Conservation (phyloP, 1,284 basidiomycete genomes). For the Puccinia hordei region DNA sequence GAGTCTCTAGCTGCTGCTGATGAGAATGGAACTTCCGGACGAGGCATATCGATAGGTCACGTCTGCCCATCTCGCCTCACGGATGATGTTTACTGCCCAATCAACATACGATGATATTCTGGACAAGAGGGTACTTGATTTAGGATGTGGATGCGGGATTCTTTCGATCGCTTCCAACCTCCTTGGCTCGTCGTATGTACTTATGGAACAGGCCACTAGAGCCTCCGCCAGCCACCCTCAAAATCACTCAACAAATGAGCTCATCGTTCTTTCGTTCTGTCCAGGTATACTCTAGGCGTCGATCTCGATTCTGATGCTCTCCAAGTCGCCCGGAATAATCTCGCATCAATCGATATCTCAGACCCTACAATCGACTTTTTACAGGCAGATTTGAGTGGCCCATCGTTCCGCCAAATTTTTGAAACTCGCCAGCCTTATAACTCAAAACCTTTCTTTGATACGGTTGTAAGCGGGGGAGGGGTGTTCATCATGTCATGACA, state of each 20-base stretch:
- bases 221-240: background rate
- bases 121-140: constrained; percentile 27
- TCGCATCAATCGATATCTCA: background rate
- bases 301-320: constrained; percentile 1
- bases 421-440: background rate
- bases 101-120: constrained; percentile 25
- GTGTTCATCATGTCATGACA: no score
- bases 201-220: background rate
- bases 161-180: constrained; percentile 14
- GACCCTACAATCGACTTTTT: constrained; percentile 1
- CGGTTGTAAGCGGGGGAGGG: constrained; percentile 9
- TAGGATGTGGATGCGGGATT: constrained; percentile 39
- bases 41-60: constrained; percentile 27
- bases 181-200: constrained; percentile 27
- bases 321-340: background rate
- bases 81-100: constrained; percentile 41
- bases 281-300: constrained; percentile 14
- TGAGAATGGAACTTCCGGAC: background rate
- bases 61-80: constrained; percentile 41
- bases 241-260: background rate
- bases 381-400: constrained; percentile 10
- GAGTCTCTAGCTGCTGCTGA: no score
- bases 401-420: background rate
- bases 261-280: background rate
- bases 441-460: constrained; percentile 16